Evolutionary conservation across 805 yeast genomes (phyloP).

Genomic region (Kodamaea sagamina): DNA sequence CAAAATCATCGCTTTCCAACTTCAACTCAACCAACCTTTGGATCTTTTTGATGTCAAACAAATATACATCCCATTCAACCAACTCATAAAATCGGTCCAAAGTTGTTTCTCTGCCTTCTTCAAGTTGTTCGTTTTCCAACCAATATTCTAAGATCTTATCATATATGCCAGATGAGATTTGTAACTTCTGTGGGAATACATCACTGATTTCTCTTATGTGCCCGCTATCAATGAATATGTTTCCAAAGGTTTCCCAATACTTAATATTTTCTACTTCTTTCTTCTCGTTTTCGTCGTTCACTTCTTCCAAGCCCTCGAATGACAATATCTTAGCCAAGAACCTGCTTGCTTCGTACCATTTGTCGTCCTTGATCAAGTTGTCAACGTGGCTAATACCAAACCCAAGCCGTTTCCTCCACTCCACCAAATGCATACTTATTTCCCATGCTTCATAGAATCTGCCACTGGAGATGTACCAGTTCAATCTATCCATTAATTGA

Average conservation of each 20-base stretch:
- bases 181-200: slow-evolving; percentile 54
- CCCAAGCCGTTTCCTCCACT: slow-evolving; percentile 50
- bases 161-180: slow-evolving; percentile 30
- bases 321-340: slow-evolving; percentile 40
- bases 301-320: slow-evolving; percentile 29
- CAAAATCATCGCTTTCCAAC: slow-evolving; percentile 32
- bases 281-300: slow-evolving; percentile 19
- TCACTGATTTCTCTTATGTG: slow-evolving; percentile 50
- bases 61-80: slow-evolving; percentile 57
- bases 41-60: slow-evolving; percentile 51
- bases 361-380: slow-evolving; percentile 37
- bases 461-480: slow-evolving; percentile 66
- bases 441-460: slow-evolving; percentile 74
- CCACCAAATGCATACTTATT: slow-evolving; percentile 60
- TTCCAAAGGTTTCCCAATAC: slow-evolving; percentile 69
- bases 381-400: slow-evolving; percentile 63
- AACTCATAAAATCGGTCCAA: slow-evolving; percentile 41
- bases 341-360: slow-evolving; percentile 59
- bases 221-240: slow-evolving; percentile 49
- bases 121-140: slow-evolving; percentile 27
- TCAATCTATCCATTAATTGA: slow-evolving; percentile 65
- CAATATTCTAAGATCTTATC: slow-evolving; percentile 51
- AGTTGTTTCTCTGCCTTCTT: background rate
- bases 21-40: slow-evolving; percentile 49
- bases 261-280: slow-evolving; percentile 25